phyloP scores from a whole-genome alignment of 1,284 basidiomycete species.

The Marasmius sp. region DNA sequence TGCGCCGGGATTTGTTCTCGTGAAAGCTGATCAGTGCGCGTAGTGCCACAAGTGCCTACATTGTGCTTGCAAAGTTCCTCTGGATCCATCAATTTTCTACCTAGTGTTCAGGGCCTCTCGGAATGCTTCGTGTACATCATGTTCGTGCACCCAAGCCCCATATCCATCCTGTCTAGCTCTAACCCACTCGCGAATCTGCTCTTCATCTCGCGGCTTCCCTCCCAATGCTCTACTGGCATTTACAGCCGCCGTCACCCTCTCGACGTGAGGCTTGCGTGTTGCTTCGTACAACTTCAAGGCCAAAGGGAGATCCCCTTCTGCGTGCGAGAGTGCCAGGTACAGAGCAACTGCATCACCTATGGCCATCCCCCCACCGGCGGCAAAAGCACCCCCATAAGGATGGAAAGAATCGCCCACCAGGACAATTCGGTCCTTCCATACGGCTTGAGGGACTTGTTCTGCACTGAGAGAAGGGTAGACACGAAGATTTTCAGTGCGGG shows the following conservation, averaged over 20 bases:
- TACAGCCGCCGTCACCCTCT: background rate
- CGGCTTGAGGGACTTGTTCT: background rate
- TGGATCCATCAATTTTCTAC: too few species aligned
- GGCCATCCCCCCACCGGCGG: conserved; percentile 3
- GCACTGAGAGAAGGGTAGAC: conserved; percentile 1
- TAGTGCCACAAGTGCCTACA: too few species aligned
- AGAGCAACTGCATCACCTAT: conserved; percentile 5
- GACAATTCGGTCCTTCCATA: background rate
- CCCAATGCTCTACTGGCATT: background rate
- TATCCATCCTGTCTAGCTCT: conserved; percentile 3
- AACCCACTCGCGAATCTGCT: background rate
- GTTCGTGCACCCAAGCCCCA: conserved; percentile 6
- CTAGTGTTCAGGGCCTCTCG: background rate
- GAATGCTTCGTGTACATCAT: conserved; percentile 8
- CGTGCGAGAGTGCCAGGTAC: conserved; percentile 2
- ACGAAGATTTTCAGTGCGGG: background rate
- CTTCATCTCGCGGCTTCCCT: background rate
- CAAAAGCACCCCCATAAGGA: conserved; percentile 5
- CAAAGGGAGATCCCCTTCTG: background rate
- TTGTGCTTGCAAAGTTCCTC: too few species aligned
- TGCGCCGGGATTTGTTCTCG: too few species aligned
- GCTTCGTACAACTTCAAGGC: conserved; percentile 5
- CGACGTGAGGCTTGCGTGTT: conserved; percentile 2
- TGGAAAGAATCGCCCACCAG: conserved; percentile 7
- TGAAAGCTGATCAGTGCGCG: too few species aligned